A percentile compares a stretch with the other conserved stretches of the same genome.
phyloP scores from a whole-genome alignment of 75 land plant species.

The Pinus tabuliformis region DNA sequence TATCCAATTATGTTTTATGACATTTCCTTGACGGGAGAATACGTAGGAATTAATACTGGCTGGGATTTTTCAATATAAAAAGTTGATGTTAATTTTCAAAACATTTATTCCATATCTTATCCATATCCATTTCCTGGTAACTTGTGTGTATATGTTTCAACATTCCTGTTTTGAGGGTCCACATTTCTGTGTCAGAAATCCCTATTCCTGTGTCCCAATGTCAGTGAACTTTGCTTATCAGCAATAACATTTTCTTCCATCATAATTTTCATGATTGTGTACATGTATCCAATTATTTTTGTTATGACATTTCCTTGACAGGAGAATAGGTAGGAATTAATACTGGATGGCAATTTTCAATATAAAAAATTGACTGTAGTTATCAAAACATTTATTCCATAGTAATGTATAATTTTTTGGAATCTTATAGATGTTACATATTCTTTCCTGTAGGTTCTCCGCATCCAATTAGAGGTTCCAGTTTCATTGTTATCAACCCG shows the following conservation, averaged over 20 bases:
- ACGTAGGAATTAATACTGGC: neutral
- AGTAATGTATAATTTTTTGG: neutral
- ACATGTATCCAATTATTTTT: neutral
- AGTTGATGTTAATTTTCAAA: no score
- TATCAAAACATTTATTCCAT: no score
- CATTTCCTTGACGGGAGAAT: neutral
- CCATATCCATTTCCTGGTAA: no score
- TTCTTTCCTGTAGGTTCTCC: conserved; percentile 45
- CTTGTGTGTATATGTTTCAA: no score
- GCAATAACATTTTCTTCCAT: no score
- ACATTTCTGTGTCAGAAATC: no score
- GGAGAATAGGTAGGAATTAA: neutral
- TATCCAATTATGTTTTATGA: neutral
- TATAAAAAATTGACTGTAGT: no score
- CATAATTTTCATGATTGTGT: neutral
- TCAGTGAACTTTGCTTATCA: no score
- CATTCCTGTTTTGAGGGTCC: no score
- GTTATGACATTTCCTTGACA: neutral
- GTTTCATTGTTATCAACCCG: conserved; percentile 52
- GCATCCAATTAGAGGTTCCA: conserved; percentile 73
- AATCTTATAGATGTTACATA: neutral
- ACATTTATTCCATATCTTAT: no score
- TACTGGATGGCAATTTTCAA: neutral
- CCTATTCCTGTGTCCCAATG: no score
- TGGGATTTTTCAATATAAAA: neutral